Conservation (phyloP, 257 asterid species). For the Parsonsia alboflavescens region DNA sequence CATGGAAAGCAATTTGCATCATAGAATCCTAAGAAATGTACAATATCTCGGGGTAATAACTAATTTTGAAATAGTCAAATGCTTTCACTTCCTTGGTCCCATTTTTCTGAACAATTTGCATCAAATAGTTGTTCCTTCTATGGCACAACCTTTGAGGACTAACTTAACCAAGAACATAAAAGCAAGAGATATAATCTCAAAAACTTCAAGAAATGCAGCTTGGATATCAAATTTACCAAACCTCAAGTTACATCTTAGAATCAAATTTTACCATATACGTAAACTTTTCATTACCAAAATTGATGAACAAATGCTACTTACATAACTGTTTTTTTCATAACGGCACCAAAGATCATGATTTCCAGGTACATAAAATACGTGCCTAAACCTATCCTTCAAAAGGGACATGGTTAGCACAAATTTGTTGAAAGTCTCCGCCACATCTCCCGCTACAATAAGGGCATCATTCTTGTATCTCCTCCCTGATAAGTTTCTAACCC, state of each 20-base stretch:
- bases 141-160: background rate
- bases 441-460: slow-evolving; percentile 84
- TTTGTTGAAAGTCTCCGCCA: slow-evolving; percentile 66
- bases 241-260: background rate
- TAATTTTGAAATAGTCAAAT: background rate
- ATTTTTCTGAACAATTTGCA: background rate
- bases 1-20: background rate
- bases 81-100: background rate
- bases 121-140: background rate
- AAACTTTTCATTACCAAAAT: background rate
- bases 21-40: background rate
- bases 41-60: background rate
- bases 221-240: background rate
- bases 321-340: slow-evolving; percentile 39
- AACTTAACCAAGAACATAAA: background rate
- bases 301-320: slow-evolving; percentile 25
- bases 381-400: slow-evolving; percentile 60
- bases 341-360: slow-evolving; percentile 93
- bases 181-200: background rate
- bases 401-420: slow-evolving; percentile 60
- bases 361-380: slow-evolving; percentile 78
- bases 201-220: background rate
- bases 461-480: slow-evolving; percentile 33
- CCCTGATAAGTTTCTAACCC: slow-evolving; percentile 49
- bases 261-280: background rate